Percentiles rank a stretch among this genome's conserved stretches.
Conservation (phyloP, 306 rosid genomes). For the Dryas octopetala region DNA sequence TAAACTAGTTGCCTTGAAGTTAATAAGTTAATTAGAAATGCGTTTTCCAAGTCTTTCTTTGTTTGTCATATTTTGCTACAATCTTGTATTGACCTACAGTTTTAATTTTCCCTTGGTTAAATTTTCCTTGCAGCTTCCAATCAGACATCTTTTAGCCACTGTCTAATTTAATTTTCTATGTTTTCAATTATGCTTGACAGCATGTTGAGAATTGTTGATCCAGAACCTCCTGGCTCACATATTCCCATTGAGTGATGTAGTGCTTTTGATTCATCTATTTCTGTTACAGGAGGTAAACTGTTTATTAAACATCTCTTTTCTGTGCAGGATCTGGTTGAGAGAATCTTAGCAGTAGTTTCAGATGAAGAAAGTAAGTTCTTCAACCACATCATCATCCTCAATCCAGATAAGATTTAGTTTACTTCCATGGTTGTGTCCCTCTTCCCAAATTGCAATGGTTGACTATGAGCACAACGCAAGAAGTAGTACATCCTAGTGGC, state of each 20-base stretch:
- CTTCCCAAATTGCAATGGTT: background rate
- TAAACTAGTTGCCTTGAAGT: background rate
- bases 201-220: background rate
- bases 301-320: conserved; percentile 25
- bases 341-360: conserved; percentile 66
- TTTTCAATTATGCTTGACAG: background rate
- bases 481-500: background rate
- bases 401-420: conserved; percentile 4
- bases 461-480: conserved; percentile 9
- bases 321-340: conserved; percentile 80
- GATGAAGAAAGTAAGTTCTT: conserved; percentile 71
- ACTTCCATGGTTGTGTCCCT: background rate
- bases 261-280: background rate
- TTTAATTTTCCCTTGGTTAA: background rate
- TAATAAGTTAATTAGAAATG: background rate
- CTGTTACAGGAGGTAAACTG: background rate
- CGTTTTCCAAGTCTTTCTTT: background rate
- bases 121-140: background rate
- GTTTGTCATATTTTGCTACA: background rate
- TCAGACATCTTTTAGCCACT: background rate
- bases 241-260: background rate
- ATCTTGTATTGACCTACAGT: background rate
- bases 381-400: background rate
- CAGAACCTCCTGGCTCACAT: background rate
- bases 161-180: background rate